These are phyloP conservation scores for Aspergillus sclerotioniger DNA, from an alignment of 495 filamentous ascomycete species.

Conservation along the genomic window DNA sequence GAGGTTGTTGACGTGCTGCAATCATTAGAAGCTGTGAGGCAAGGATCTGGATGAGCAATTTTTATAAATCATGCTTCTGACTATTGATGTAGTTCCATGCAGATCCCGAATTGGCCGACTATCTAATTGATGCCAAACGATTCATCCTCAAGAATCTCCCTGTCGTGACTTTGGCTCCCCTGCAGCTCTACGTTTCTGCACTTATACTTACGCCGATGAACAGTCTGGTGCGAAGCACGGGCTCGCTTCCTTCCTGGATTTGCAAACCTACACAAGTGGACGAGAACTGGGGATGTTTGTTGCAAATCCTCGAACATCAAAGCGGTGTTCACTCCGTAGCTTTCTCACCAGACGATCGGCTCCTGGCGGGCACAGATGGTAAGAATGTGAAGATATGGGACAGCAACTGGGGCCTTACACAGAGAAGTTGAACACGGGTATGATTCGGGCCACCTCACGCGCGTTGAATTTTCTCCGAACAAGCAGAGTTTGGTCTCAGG, in stretches of 20 bases:
- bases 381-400: too few relatives aligned
- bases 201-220: not conserved
- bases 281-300: not conserved
- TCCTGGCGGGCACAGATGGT: too few relatives aligned
- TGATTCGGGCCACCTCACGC: too few relatives aligned
- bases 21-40: not conserved
- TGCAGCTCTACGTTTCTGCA: not conserved
- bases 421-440: too few relatives aligned
- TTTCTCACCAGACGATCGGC: too few relatives aligned
- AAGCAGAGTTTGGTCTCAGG: too few relatives aligned
- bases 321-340: too few relatives aligned
- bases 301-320: not conserved
- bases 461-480: too few relatives aligned
- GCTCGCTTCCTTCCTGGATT: not conserved
- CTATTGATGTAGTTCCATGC: not conserved
- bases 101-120: not conserved
- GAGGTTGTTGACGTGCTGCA: not conserved
- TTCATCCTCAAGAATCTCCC: not conserved
- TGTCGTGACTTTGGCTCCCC: not conserved
- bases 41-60: too few relatives aligned
- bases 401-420: too few relatives aligned
- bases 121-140: not conserved
- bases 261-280: not conserved
- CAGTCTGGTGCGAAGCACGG: not conserved
- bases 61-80: too few relatives aligned